Percentiles rank a stretch among this genome's conserved stretches.
phyloP scores from a whole-genome alignment of 2,329 filamentous ascomycete genomes.

The Cryphonectria carpinicola region DNA sequence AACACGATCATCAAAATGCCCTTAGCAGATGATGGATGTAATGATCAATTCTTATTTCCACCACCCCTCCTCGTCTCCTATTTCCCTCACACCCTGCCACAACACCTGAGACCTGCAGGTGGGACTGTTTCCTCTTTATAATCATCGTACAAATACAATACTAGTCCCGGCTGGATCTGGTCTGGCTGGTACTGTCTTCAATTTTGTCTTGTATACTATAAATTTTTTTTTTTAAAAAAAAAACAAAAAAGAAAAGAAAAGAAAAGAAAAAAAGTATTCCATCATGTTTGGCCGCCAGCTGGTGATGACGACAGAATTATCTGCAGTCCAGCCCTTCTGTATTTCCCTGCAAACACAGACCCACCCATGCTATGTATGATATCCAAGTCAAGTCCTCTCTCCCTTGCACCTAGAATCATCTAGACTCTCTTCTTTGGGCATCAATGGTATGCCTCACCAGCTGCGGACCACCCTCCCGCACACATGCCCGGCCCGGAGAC shows the following conservation, averaged over 20 bases:
- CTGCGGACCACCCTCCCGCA: not conserved
- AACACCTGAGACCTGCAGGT: not conserved
- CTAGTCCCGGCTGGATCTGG: not conserved
- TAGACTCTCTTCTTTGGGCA: not conserved
- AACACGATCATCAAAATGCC: not conserved
- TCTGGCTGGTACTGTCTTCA: not conserved
- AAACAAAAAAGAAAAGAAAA: too few species aligned
- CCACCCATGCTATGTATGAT: not conserved
- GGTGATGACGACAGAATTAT: not conserved
- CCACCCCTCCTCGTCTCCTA: not conserved
- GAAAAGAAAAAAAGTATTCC: too few species aligned
- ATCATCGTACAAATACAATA: not conserved
- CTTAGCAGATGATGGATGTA: not conserved
- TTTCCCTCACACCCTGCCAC: not conserved
- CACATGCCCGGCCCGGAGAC: not conserved
- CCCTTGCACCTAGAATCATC: not conserved
- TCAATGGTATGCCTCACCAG: not conserved
- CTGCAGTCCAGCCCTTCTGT: too few species aligned
- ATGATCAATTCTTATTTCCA: not conserved
- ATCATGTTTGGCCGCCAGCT: not conserved
- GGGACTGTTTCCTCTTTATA: not conserved
- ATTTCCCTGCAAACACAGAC: not conserved
- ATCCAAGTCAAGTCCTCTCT: not conserved
- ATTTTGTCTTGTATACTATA: not conserved
- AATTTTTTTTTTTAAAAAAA: too few species aligned